These are phyloP conservation scores for Ascochyta pisi DNA, from an alignment of 2,329 filamentous ascomycete species.

Conservation along the genomic window DNA sequence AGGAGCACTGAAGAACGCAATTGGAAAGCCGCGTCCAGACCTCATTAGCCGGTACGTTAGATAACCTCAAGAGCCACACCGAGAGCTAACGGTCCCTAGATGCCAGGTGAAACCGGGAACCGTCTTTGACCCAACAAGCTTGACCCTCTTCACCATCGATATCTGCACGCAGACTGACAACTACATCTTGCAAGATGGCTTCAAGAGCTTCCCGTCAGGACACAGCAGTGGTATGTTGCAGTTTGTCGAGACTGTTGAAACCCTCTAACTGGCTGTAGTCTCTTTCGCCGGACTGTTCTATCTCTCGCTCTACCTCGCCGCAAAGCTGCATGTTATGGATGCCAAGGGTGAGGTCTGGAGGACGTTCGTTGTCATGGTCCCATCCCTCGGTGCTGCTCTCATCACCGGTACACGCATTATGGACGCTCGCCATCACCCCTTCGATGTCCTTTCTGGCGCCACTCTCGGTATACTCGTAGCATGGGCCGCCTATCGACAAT, in stretches of 20 bases:
- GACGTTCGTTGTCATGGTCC: slow-evolving; percentile 60
- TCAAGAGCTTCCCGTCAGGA: slow-evolving; percentile 65
- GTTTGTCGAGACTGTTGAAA: too few species aligned
- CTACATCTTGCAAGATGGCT: slow-evolving; percentile 63
- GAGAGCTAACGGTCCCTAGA: slow-evolving; percentile 22
- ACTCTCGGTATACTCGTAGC: slow-evolving; percentile 61
- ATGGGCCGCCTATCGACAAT: slow-evolving; percentile 63
- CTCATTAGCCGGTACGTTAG: slow-evolving; percentile 60
- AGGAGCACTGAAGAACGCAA: slow-evolving; percentile 63
- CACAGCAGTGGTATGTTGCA: slow-evolving; percentile 59
- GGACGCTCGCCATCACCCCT: slow-evolving; percentile 67
- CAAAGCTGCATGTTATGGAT: slow-evolving; percentile 66
- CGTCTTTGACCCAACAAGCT: slow-evolving; percentile 4
- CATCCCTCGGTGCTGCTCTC: slow-evolving; percentile 61
- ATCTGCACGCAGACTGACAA: slow-evolving; percentile 61
- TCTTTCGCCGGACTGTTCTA: slow-evolving; percentile 67
- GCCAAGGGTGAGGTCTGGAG: slow-evolving; percentile 68
- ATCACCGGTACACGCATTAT: slow-evolving; percentile 66
- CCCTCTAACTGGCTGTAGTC: slow-evolving; percentile 43
- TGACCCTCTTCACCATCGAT: slow-evolving; percentile 30
- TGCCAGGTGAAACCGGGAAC: slow-evolving; percentile 26
- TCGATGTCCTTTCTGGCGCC: slow-evolving; percentile 65
- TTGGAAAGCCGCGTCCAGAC: slow-evolving; percentile 66
- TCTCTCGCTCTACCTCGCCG: slow-evolving; percentile 65
- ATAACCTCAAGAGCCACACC: not conserved